A percentile compares a stretch with the other conserved stretches of the same genome.
Conservation (phyloP, 768 basidiomycete genomes). For the Suillus subluteus region DNA sequence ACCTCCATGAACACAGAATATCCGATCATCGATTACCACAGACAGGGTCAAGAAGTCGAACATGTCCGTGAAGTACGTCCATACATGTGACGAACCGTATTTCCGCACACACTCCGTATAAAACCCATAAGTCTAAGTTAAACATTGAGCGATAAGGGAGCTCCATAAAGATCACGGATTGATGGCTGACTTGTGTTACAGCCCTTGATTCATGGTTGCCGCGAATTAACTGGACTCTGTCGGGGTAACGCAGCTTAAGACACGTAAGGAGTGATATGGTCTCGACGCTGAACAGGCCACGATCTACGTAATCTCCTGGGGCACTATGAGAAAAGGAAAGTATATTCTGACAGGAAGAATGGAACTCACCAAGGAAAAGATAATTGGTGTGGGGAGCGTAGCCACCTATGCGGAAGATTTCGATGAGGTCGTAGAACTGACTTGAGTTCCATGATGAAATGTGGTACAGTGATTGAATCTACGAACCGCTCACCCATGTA, state of each 20-base stretch:
- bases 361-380: slow-evolving; percentile 86
- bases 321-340: slow-evolving; percentile 4
- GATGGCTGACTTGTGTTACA: slow-evolving; percentile 86
- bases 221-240: slow-evolving; percentile 93
- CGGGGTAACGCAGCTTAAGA: slow-evolving; percentile 95
- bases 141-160: slow-evolving; percentile 21
- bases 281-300: slow-evolving; percentile 97
- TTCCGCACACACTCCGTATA: slow-evolving; percentile 98
- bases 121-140: slow-evolving; percentile 90
- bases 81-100: slow-evolving; percentile 94
- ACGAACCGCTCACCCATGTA: slow-evolving; percentile 83
- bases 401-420: slow-evolving; percentile 98
- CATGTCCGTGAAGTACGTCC: slow-evolving; percentile 99
- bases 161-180: slow-evolving; percentile 10
- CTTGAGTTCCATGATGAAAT: slow-evolving; percentile 53
- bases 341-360: neutral
- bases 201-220: slow-evolving; percentile 98
- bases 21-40: slow-evolving; percentile 97
- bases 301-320: slow-evolving; percentile 96
- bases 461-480: slow-evolving; percentile 12
- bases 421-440: slow-evolving; percentile 99
- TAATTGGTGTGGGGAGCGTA: slow-evolving; percentile 97
- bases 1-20: slow-evolving; percentile 99
- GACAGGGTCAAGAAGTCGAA: slow-evolving; percentile 98
- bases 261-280: slow-evolving; percentile 97